Evolutionary conservation across 441 rosid genomes (phyloP).

Genomic region (Bruguiera hainesii): DNA sequence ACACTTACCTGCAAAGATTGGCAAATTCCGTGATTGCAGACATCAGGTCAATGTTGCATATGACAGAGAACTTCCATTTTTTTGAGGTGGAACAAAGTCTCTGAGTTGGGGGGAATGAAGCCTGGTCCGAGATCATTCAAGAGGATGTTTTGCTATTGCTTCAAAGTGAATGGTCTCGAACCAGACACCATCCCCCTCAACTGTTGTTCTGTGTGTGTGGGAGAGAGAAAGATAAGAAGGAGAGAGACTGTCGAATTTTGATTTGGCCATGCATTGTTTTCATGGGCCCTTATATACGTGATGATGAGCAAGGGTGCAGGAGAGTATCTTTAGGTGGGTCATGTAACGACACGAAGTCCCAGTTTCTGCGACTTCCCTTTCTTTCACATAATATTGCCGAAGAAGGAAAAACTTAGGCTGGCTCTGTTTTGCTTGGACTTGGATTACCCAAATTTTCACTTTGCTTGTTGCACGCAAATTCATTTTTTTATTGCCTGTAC

Average conservation of each 20-base stretch:
- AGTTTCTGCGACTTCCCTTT: constrained; percentile 26
- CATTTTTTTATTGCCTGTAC: neutral
- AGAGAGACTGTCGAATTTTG: constrained; percentile 27
- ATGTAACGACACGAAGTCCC: constrained; percentile 23
- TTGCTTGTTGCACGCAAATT: constrained; percentile 21
- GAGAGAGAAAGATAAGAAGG: constrained; percentile 11
- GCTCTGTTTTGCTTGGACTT: constrained; percentile 7
- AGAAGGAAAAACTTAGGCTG: constrained; percentile 17
- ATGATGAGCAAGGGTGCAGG: neutral
- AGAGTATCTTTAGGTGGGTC: constrained; percentile 30
- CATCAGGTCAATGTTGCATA: neutral
- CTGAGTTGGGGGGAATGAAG: constrained; percentile 81
- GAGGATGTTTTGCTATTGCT: neutral
- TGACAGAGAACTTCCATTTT: neutral
- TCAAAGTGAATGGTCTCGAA: constrained; percentile 62
- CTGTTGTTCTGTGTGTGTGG: constrained; percentile 18
- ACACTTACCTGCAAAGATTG: too few relatives aligned
- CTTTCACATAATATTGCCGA: constrained; percentile 16
- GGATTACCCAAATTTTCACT: constrained; percentile 1
- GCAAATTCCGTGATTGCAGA: neutral
- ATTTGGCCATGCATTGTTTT: constrained; percentile 36
- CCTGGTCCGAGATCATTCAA: constrained; percentile 90
- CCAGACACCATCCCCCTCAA: constrained; percentile 92
- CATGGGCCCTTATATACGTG: constrained; percentile 43
- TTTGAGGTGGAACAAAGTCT: neutral